Evolutionary conservation across 176 grass and related monocot species (phyloP), one percentile per base, ranked within the genome.

Genomic region (Zizania latifolia): DNA sequence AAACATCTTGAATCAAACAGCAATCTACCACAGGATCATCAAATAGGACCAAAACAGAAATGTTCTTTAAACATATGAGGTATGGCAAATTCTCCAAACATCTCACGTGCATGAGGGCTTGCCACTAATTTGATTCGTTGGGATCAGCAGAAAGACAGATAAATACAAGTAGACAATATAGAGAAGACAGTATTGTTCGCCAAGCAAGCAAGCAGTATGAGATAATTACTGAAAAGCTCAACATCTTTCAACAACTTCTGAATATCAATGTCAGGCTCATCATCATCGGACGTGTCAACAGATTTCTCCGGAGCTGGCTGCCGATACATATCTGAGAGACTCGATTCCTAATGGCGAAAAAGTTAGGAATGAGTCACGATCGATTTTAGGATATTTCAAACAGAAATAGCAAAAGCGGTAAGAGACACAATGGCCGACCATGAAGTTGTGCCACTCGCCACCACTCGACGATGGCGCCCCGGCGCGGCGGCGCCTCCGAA

Each of bases 161-260:
- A 59, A 5, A 64, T 22, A 14, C 17, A 7, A 38, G 10, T 35
- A 74, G 37, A 40, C 44, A n/a, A 26, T 39, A 73, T 54, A 62
- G 55, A 63, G n/a, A 69, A 66, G 50, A 65, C 26, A 75, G 23
- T 3, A 72, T 11, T 28, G 8, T 53, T 61, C 24, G 33, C 12
- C 16, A 58, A 26, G 36, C 3, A 76, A n/a, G n/a, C 8, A 33
- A 46, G 28, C 24, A 56, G 11, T 19, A 44, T 9, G 55, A 80
- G 26, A 58, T 46, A 35, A 87, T 80, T 87, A 97, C 94, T 88
- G 30, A 97, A 85, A 68, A 91, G 82, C 74, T 97, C 85, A 28
- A 97, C 87, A 70, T 91, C 90, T 76, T 97, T 89, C 53, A 97
- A 56, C 58, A 97, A 31, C 78, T 89, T 97, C 30, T 62, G 79